These are phyloP conservation scores for Xenoacremonium recifei DNA, from an alignment of 2,329 filamentous ascomycete species.

Conservation along the genomic window DNA sequence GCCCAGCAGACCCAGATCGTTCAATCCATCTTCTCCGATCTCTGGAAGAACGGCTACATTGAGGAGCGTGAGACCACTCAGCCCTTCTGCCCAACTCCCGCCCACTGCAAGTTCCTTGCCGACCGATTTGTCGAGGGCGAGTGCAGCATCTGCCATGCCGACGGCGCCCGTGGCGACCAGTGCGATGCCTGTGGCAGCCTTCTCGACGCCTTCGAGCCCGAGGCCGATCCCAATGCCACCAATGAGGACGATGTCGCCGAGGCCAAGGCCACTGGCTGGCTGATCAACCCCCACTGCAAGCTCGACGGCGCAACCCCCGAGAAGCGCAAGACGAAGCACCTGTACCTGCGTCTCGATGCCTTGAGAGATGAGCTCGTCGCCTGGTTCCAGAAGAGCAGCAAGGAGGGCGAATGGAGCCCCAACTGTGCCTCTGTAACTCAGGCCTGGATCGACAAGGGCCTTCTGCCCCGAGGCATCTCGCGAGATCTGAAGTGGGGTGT, in stretches of 20 bases:
- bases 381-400: slow-evolving; percentile 74
- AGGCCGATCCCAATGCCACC: slow-evolving; percentile 32
- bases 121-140: slow-evolving; percentile 82
- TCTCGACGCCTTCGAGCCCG: slow-evolving; percentile 65
- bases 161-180: slow-evolving; percentile 71
- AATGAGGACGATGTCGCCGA: slow-evolving; percentile 33
- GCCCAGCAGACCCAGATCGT: slow-evolving; percentile 87
- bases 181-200: slow-evolving; percentile 73
- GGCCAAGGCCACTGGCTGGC: slow-evolving; percentile 42
- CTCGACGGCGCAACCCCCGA: slow-evolving; percentile 81
- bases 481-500: slow-evolving; percentile 90
- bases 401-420: slow-evolving; percentile 72
- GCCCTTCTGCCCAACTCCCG: slow-evolving; percentile 73
- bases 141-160: slow-evolving; percentile 71
- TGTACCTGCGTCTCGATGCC: slow-evolving; percentile 84
- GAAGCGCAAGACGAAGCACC: slow-evolving; percentile 80
- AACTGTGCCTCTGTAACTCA: slow-evolving; percentile 77
- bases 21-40: slow-evolving; percentile 82
- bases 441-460: slow-evolving; percentile 78
- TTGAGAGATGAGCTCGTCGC: slow-evolving; percentile 73
- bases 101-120: slow-evolving; percentile 74
- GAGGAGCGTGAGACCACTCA: slow-evolving; percentile 86
- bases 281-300: slow-evolving; percentile 88
- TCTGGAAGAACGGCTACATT: slow-evolving; percentile 86
- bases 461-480: slow-evolving; percentile 86